Percentiles rank a stretch among this genome's conserved stretches.
Evolutionary conservation across 2,329 filamentous ascomycete species (phyloP).

Genomic region (Aspergillus persii): DNA sequence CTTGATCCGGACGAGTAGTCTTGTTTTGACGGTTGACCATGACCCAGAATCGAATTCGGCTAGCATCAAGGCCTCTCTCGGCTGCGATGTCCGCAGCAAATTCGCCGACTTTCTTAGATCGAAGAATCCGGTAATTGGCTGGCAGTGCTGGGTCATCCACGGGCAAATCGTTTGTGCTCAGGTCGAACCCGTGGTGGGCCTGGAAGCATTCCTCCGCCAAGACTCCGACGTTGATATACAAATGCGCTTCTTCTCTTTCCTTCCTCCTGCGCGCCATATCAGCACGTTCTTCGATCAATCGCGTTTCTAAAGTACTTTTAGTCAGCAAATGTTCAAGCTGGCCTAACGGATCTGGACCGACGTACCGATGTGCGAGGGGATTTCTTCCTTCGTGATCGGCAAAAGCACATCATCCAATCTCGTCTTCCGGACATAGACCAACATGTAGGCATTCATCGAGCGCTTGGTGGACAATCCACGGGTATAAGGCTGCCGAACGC

Average conservation of each 20-base stretch:
- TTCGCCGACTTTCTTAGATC: slow-evolving; percentile 72
- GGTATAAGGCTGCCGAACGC: slow-evolving; percentile 63
- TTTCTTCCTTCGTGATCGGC: slow-evolving; percentile 71
- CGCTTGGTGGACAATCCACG: slow-evolving; percentile 63
- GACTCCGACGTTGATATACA: slow-evolving; percentile 83
- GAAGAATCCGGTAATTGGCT: slow-evolving; percentile 68
- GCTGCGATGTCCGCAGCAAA: slow-evolving; percentile 69
- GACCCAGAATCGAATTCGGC: slow-evolving; percentile 79
- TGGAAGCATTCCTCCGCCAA: slow-evolving; percentile 80
- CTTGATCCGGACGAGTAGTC: slow-evolving; percentile 85
- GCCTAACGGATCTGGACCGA: neutral
- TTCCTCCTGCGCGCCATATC: slow-evolving; percentile 73
- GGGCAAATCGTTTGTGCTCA: slow-evolving; percentile 66
- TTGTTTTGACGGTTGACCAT: slow-evolving; percentile 99
- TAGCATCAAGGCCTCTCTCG: slow-evolving; percentile 66
- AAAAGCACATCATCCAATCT: slow-evolving; percentile 79
- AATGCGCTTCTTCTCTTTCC: slow-evolving; percentile 89
- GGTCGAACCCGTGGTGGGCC: slow-evolving; percentile 78
- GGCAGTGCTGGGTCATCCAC: slow-evolving; percentile 67
- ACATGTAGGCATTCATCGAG: slow-evolving; percentile 92
- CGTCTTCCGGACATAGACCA: slow-evolving; percentile 92
- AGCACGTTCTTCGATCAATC: slow-evolving; percentile 78
- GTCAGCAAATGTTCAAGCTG: neutral
- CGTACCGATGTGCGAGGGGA: slow-evolving; percentile 76
- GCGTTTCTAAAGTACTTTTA: slow-evolving; percentile 53